Conservation (phyloP, 2,329 filamentous ascomycete genomes). For the Neoarthrinium moseri region DNA sequence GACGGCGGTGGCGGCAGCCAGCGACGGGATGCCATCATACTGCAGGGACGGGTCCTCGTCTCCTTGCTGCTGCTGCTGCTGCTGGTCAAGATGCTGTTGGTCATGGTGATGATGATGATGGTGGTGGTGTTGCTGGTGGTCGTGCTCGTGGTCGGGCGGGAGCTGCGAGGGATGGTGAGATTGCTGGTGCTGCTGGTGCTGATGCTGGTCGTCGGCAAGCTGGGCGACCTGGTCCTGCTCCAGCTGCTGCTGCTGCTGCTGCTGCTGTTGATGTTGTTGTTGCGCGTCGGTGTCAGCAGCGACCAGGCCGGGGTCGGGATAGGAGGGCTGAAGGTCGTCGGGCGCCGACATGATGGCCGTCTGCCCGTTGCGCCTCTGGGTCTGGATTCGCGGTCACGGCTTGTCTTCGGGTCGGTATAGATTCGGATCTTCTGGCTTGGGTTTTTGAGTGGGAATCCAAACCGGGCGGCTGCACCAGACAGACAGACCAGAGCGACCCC, state of each 20-base stretch:
- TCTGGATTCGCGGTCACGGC: too few relatives aligned
- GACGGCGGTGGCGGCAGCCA: conserved; percentile 11
- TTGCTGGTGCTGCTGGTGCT: not conserved
- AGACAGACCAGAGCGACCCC: too few relatives aligned
- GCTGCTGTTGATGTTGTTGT: too few relatives aligned
- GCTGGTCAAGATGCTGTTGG: not conserved
- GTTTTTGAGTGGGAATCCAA: too few relatives aligned
- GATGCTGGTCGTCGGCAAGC: not conserved
- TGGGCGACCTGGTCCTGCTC: not conserved
- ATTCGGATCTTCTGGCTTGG: too few relatives aligned
- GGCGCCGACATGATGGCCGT: too few relatives aligned
- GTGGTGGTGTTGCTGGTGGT: conserved; percentile 6
- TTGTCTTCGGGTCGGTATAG: too few relatives aligned
- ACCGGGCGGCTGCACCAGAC: too few relatives aligned
- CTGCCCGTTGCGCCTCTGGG: too few relatives aligned
- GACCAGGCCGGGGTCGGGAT: too few relatives aligned
- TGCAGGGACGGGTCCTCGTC: not conserved
- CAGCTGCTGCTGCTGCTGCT: not conserved
- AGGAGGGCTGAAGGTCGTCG: too few relatives aligned
- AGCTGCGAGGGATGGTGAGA: not conserved
- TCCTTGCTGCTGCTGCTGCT: not conserved
- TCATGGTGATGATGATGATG: not conserved
- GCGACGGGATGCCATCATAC: conserved; percentile 9
- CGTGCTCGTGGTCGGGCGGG: not conserved
- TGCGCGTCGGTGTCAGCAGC: not conserved